Evolutionary conservation across 2,329 filamentous ascomycete species (phyloP).

Genomic region (Fusarium mundagurra): DNA sequence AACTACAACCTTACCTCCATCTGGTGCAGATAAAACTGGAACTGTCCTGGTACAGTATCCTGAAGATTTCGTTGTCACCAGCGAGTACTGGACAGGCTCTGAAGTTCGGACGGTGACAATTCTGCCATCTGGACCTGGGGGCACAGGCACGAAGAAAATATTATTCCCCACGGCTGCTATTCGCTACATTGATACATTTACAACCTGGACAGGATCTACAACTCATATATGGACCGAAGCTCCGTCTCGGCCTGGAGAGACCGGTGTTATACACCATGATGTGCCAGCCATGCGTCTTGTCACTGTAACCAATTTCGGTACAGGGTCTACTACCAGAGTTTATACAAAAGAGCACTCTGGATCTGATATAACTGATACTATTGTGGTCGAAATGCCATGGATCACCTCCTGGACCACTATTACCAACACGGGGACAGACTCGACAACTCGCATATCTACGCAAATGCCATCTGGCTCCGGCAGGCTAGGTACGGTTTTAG

Average conservation of each 20-base stretch:
- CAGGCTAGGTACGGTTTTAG: not conserved
- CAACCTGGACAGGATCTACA: accelerated
- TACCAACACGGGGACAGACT: not conserved
- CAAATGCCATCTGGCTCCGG: not conserved
- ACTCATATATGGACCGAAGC: accelerated
- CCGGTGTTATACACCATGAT: not conserved
- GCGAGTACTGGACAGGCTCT: not conserved
- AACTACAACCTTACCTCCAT: not conserved
- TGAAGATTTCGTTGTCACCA: not conserved
- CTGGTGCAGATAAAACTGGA: not conserved
- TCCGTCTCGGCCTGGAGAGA: not conserved
- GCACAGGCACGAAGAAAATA: not conserved
- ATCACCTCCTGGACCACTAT: not conserved
- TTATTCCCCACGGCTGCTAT: not conserved
- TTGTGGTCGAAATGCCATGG: not conserved
- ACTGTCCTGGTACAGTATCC: not conserved
- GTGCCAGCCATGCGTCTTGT: not conserved
- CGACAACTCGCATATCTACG: not conserved
- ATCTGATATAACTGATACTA: not conserved
- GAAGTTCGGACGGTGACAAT: not conserved
- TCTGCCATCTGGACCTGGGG: not conserved
- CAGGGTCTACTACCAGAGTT: accelerated
- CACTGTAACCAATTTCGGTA: not conserved
- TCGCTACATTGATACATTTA: not conserved
- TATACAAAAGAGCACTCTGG: not conserved